Base-by-base conservation (phyloP, 441 rosid genomes). In the Jatropha podagrica region DNA sequence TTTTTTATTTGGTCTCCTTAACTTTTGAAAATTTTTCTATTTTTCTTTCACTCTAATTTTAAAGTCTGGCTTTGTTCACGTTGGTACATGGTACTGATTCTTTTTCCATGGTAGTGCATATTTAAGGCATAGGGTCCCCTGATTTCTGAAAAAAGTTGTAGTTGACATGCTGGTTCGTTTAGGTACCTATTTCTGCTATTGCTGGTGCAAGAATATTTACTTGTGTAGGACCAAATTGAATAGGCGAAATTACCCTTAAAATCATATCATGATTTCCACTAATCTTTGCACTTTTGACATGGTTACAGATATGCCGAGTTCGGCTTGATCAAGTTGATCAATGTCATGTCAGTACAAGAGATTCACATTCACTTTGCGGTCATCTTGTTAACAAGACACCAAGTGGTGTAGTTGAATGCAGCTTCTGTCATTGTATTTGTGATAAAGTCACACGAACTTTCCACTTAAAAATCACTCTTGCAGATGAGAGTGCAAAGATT, bases 281-380 rank as follows among this genome's bases (percentile, higher is more conserved):
- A 52, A n/a, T 37, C 27, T 76, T 49, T 48, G 46, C 38, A 17
- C 5, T 23, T 65, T 64, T 3, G 12, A 26, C 4, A 65, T 59
- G 13, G 55, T n/a, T 42, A 20, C 80, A 79, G 85, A 65, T 82
- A 18, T 91, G 93, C 76, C 85, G 82, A 68, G 93, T 90, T 48
- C 82, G 90, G 94, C 86, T 94, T 72, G 92, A 84, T 77, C 92
- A 87, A 83, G 90, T 90, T 18, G 85, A 88, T 80, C 88, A 83
- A 67, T 86, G 91, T 78, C 90, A 84, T 65, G 89, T 88, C 23
- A 83, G 83, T 72, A 91, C 92, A 15, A 83, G 86, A 81, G 74
- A 88, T 76, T 77, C 89, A 2, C 99, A 91, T 52, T 68, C 85
- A 54, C 66, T 76, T 54, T 94, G 99, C 26, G 95, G 99, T 27